phyloP scores from a whole-genome alignment of 2,329 filamentous ascomycete species.

The Chrysoporthe austroafricana region DNA sequence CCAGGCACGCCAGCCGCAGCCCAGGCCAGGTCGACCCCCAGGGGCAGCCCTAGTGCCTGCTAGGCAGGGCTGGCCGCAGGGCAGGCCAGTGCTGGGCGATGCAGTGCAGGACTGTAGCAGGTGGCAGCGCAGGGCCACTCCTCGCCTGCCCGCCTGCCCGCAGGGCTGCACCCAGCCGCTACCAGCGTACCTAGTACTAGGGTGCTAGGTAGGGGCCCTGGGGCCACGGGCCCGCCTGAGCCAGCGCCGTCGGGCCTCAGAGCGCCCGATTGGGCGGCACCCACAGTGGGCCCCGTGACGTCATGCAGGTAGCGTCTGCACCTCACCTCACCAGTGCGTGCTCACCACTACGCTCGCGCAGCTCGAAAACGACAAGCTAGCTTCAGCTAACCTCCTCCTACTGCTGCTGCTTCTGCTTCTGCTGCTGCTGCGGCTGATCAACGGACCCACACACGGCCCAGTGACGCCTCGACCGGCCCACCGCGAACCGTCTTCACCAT shows the following conservation, averaged over 20 bases:
- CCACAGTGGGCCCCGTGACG: constrained; percentile 6
- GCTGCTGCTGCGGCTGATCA: no score
- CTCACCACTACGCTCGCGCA: no score
- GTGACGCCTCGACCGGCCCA: no score
- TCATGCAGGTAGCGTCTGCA: neutral
- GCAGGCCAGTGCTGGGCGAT: neutral
- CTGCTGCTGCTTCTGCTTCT: no score
- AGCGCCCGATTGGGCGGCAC: constrained; percentile 1
- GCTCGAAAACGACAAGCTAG: no score
- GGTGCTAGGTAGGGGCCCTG: no score
- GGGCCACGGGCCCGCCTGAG: neutral
- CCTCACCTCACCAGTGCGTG: no score
- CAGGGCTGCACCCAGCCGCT: neutral
- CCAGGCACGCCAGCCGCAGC: no score
- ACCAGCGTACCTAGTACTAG: no score
- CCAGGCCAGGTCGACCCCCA: neutral
- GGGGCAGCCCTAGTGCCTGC: neutral
- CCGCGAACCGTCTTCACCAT: no score
- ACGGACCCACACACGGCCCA: no score
- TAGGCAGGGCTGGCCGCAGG: neutral
- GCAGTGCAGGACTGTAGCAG: neutral
- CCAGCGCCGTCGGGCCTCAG: neutral
- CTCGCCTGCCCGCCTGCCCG: neutral
- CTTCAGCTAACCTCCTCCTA: no score
- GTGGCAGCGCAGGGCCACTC: neutral